These are phyloP conservation scores for Conticribra guillardii DNA, from an alignment of 108 stramenopile genomes.

Conservation along the genomic window DNA sequence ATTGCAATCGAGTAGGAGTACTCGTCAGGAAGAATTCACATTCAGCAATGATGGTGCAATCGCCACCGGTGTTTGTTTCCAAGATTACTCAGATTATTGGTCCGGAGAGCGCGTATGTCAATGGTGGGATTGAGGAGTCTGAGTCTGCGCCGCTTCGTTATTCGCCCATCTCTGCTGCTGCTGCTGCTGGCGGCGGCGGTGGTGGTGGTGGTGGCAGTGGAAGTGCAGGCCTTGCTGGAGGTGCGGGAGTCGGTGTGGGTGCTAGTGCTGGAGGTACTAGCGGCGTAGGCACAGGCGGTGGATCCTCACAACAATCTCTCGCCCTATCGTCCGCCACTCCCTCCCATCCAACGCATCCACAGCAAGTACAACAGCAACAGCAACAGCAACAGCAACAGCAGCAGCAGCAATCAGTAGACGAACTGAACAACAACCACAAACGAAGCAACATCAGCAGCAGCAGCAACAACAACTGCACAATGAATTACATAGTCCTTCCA, in stretches of 20 bases:
- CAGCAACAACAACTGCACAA: not conserved
- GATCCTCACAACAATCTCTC: not conserved
- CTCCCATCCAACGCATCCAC: not conserved
- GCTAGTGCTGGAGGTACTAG: not conserved
- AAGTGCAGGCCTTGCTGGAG: not conserved
- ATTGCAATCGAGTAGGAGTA: not conserved
- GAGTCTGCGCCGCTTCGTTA: not conserved
- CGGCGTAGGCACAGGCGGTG: not conserved
- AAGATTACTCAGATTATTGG: not conserved
- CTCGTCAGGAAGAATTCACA: not conserved
- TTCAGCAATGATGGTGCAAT: not conserved
- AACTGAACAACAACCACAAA: not conserved
- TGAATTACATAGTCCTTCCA: not conserved
- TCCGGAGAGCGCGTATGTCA: not conserved
- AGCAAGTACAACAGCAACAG: not conserved
- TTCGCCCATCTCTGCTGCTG: not conserved
- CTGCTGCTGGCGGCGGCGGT: not conserved
- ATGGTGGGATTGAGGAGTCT: too few species aligned
- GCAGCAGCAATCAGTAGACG: not conserved
- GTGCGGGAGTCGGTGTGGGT: not conserved
- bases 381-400: not conserved
- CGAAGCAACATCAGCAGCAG: not conserved
- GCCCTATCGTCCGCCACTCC: not conserved
- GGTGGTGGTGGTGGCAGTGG: not conserved
- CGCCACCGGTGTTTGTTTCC: not conserved